Conservation (phyloP, 2,329 filamentous ascomycete species). For the Bipolaris oryzae region DNA sequence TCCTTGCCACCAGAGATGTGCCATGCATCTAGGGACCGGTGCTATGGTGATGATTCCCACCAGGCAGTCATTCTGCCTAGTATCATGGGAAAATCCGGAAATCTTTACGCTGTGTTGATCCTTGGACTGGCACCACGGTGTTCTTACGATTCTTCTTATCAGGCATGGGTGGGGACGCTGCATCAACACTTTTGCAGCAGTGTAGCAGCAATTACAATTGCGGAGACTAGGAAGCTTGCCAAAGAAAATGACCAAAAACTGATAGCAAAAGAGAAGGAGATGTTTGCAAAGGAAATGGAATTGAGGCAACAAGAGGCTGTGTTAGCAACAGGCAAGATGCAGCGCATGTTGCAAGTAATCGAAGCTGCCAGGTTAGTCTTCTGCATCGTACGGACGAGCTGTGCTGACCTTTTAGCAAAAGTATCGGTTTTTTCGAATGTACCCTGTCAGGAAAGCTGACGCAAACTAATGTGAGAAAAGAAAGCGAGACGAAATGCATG, state of each 20-base stretch:
- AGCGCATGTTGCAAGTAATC: slow-evolving; percentile 3
- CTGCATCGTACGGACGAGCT: neutral
- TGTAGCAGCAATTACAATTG: neutral
- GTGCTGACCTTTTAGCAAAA: neutral
- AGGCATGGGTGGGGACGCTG: slow-evolving; percentile 8
- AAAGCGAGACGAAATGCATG: too few species aligned
- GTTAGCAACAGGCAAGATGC: slow-evolving; percentile 1
- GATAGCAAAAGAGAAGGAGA: slow-evolving; percentile 2
- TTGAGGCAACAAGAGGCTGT: slow-evolving; percentile 3
- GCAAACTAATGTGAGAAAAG: slow-evolving; percentile 2
- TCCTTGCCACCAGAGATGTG: slow-evolving; percentile 4
- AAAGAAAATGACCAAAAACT: slow-evolving; percentile 2
- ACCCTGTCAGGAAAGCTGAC: neutral
- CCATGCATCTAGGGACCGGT: slow-evolving; percentile 1
- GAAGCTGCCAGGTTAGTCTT: slow-evolving; percentile 6
- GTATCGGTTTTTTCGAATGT: slow-evolving; percentile 6
- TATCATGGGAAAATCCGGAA: neutral
- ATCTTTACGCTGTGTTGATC: neutral
- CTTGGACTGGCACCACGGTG: slow-evolving; percentile 6
- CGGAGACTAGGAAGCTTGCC: neutral
- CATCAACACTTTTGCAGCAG: slow-evolving; percentile 8
- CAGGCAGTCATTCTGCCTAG: slow-evolving; percentile 5
- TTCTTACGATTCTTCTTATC: slow-evolving; percentile 4
- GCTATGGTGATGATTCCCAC: slow-evolving; percentile 6
- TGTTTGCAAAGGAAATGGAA: neutral